phyloP scores from a whole-genome alignment of 176 grass and related monocot species.

The Ampelocalamus luodianensis region DNA sequence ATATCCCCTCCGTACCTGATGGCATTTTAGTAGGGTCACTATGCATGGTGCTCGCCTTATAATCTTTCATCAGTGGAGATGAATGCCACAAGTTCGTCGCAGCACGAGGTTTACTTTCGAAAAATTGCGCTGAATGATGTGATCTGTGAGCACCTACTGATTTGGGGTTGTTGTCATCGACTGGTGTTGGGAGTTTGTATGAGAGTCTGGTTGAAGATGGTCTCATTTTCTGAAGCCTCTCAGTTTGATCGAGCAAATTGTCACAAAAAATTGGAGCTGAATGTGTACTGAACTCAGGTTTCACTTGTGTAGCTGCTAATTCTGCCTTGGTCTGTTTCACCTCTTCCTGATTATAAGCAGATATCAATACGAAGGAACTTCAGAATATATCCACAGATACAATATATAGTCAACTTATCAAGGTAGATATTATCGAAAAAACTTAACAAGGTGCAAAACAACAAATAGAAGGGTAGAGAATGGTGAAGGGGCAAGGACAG shows the following conservation, averaged over 20 bases:
- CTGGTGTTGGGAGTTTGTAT: conserved; percentile 76
- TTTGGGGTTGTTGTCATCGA: conserved; percentile 39
- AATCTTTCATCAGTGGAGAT: conserved; percentile 52
- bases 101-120: conserved; percentile 48
- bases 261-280: conserved; percentile 66
- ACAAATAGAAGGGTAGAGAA: neutral
- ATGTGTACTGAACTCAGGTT: conserved; percentile 48
- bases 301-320: conserved; percentile 35
- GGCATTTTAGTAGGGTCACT: conserved; percentile 54
- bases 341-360: conserved; percentile 59
- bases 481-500: neutral
- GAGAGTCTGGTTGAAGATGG: conserved; percentile 64
- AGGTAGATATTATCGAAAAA: neutral
- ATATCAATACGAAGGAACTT: conserved; percentile 22
- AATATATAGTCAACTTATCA: neutral
- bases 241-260: conserved; percentile 51
- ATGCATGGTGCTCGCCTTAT: conserved; percentile 44
- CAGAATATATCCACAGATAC: neutral
- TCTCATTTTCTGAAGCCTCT: conserved; percentile 62
- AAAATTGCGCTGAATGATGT: conserved; percentile 47
- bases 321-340: conserved; percentile 49
- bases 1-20: conserved; percentile 35
- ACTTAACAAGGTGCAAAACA: neutral
- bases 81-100: conserved; percentile 53
- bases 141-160: conserved; percentile 35